These are phyloP conservation scores for Heliamphora pulchella DNA, from an alignment of 179 eudicot species.

Conservation along the genomic window DNA sequence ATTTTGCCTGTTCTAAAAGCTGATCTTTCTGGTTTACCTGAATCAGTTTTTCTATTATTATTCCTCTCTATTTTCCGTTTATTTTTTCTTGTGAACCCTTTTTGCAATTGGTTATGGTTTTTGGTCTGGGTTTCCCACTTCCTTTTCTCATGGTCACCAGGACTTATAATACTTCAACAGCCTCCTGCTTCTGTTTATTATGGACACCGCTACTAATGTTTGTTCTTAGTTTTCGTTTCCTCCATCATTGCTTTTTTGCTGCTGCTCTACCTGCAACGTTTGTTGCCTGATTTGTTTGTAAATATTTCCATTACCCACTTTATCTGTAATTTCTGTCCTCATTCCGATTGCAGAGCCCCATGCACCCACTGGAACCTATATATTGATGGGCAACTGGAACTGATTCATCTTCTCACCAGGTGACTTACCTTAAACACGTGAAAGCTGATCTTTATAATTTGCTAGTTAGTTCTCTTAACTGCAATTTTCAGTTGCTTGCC, in stretches of 20 bases:
- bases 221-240: neutral
- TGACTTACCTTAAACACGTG: neutral
- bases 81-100: neutral
- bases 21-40: conserved; percentile 1
- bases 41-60: neutral
- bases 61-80: neutral
- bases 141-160: neutral
- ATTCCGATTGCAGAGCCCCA: neutral
- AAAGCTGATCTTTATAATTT: neutral
- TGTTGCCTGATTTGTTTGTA: neutral
- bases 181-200: conserved; percentile 20
- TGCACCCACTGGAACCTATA: neutral
- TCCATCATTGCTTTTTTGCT: neutral
- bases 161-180: conserved; percentile 21
- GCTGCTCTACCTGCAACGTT: neutral
- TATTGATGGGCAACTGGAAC: neutral
- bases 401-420: neutral
- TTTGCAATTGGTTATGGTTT: neutral
- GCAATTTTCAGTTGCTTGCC: neutral
- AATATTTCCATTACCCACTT: neutral
- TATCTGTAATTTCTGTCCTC: neutral
- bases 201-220: neutral
- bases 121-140: neutral
- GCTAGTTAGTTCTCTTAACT: neutral
- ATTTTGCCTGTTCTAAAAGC: conserved; percentile 23